Evolutionary conservation across 2,329 filamentous ascomycete genomes (phyloP).

Genomic region (Alternaria panax): DNA sequence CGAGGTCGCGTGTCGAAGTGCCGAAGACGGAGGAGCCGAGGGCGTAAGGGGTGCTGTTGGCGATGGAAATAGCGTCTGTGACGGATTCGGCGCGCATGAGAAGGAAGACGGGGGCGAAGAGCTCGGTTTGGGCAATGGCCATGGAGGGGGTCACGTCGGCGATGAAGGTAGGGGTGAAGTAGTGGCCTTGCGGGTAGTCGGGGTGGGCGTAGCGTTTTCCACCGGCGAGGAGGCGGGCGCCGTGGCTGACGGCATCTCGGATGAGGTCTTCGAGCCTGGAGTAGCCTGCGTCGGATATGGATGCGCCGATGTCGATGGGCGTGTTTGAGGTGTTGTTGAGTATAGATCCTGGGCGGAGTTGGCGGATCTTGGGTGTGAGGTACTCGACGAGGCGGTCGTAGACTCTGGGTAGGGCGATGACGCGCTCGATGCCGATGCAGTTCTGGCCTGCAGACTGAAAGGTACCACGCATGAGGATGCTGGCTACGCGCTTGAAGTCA

Average conservation of each 20-base stretch:
- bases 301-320: constrained; percentile 81
- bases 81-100: constrained; percentile 77
- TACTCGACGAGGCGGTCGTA: constrained; percentile 76
- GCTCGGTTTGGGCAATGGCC: constrained; percentile 87
- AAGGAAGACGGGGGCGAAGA: constrained; percentile 90
- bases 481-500: constrained; percentile 73
- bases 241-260: constrained; percentile 75
- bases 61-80: constrained; percentile 73
- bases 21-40: constrained; percentile 92
- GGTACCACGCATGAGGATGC: constrained; percentile 86
- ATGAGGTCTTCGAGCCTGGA: constrained; percentile 78
- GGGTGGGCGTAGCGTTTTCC: constrained; percentile 77
- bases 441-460: constrained; percentile 98
- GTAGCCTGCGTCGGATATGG: constrained; percentile 83
- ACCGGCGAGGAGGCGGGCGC: constrained; percentile 82
- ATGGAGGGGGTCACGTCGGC: constrained; percentile 87
- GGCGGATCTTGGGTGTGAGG: constrained; percentile 76
- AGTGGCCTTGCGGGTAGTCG: constrained; percentile 78
- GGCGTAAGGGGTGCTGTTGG: constrained; percentile 84
- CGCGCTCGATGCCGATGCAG: constrained; percentile 94
- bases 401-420: constrained; percentile 78
- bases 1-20: constrained; percentile 63
- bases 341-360: constrained; percentile 76
- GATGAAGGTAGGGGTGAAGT: constrained; percentile 90
- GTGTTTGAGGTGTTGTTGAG: constrained; percentile 57